Base-by-base conservation (phyloP, 176 grass and related monocot genomes). In the Carex myosuroides region DNA sequence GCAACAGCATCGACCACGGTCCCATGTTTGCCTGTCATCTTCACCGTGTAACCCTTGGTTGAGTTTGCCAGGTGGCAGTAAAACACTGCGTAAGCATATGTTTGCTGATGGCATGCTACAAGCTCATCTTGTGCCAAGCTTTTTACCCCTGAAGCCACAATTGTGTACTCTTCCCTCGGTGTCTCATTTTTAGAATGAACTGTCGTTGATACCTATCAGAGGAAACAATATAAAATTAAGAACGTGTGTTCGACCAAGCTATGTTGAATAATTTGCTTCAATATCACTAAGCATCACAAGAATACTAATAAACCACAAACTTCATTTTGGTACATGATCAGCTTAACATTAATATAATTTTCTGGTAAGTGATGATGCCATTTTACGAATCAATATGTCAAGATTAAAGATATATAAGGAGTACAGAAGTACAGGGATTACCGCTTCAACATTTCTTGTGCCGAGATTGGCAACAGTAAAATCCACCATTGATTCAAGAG, bases 401-500 rank as follows among this genome's bases (percentile, higher is more conserved):
- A 42, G 41, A 7, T 42, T 42, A 42, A 42, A 42, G 6, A 42
- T 42, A 42, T 42, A 42, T 8, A 42, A 42, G 41, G 41, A 42
- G 6, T 46, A 4, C 33, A 35, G 33, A 35, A 35, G 33, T 35
- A 35, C 33, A 0, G 11, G 14, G 17, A 30, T 79, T 79, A 82
- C 64, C 74, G 90, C 85, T 76, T 75, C 66, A 32, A 92, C 80
- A 84, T 85, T 85, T 87, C 41, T 88, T 29, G 92, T 98, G 58
- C 88, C 89, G 17, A 98, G 91, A 88, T 81, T 86, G 26, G 89
- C 56, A 52, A 90, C 91, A 63, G 59, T 84, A 89, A 98, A 98
- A 41, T 98, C 91, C 18, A 98, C 95, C 95, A 95, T 98, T 55
- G 95, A 94, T 82, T 98, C 92, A 12, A 95, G 84, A 81, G 95